Conservation (phyloP, 208 protist species). For the Trypanosoma brucei region DNA sequence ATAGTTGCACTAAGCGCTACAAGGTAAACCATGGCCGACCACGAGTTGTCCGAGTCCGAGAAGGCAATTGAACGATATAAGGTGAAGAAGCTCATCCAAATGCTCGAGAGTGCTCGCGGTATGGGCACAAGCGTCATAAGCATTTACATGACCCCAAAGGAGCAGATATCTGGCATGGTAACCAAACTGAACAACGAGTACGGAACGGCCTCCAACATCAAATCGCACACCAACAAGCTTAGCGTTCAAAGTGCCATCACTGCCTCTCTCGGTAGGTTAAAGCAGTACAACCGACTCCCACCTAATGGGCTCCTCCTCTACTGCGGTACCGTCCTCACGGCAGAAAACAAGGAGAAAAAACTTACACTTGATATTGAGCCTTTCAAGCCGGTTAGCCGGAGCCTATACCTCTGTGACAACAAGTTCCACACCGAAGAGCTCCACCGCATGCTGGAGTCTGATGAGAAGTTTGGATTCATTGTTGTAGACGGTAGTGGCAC, state of each 20-base stretch:
- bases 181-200: slow-evolving; percentile 99
- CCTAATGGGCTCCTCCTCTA: slow-evolving; percentile 98
- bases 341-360: slow-evolving; percentile 99
- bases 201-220: slow-evolving; percentile 99
- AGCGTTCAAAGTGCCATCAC: slow-evolving; percentile 90
- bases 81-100: slow-evolving; percentile 99
- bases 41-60: slow-evolving; percentile 80
- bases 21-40: slow-evolving; percentile 27
- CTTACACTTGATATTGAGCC: slow-evolving; percentile 99
- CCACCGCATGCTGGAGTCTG: slow-evolving; percentile 96
- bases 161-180: slow-evolving; percentile 96
- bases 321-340: slow-evolving; percentile 98
- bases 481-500: slow-evolving; percentile 99
- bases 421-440: slow-evolving; percentile 98
- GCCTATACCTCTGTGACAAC: slow-evolving; percentile 98
- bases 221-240: slow-evolving; percentile 98
- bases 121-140: slow-evolving; percentile 99
- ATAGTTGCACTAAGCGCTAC: neutral
- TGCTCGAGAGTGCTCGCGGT: slow-evolving; percentile 95
- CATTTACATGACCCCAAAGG: slow-evolving; percentile 98
- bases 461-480: slow-evolving; percentile 99
- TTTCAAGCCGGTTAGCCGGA: slow-evolving; percentile 99
- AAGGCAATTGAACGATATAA: slow-evolving; percentile 98
- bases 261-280: slow-evolving; percentile 86
- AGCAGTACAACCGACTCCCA: slow-evolving; percentile 92